A percentile compares a stretch with the other conserved stretches of the same genome.
phyloP scores from a whole-genome alignment of 441 rosid species.

The Aquilaria agallochum region DNA sequence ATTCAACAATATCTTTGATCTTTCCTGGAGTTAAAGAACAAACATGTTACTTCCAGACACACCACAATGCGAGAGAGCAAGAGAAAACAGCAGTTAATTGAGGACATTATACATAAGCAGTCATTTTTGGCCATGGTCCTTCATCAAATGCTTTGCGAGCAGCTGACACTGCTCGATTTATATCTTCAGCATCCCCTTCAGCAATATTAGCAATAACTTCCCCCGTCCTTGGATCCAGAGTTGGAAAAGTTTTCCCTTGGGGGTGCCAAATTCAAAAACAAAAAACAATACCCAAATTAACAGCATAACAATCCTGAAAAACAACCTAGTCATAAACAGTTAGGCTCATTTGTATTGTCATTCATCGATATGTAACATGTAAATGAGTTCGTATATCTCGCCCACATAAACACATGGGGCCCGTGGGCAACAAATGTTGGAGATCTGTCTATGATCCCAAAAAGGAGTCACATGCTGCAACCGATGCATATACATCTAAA shows the following conservation, averaged over 20 bases:
- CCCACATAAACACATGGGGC: too few relatives aligned
- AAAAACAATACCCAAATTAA: conserved; percentile 1
- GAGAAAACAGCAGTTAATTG: neutral
- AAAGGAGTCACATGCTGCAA: neutral
- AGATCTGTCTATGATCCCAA: neutral
- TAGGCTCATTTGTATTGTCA: too few relatives aligned
- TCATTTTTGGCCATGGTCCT: conserved; percentile 71
- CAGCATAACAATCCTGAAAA: neutral
- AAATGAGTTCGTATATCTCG: too few relatives aligned
- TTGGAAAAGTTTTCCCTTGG: conserved; percentile 51
- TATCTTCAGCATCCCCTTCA: conserved; percentile 57
- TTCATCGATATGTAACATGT: too few relatives aligned
- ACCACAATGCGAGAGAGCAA: neutral
- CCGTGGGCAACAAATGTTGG: too few relatives aligned
- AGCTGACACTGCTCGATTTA: conserved; percentile 51
- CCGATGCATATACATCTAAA: too few relatives aligned
- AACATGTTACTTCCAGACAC: neutral
- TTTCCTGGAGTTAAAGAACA: conserved; percentile 26
- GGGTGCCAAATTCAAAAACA: conserved; percentile 5
- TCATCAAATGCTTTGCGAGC: conserved; percentile 71
- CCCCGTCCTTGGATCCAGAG: conserved; percentile 45
- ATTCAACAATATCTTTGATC: conserved; percentile 27
- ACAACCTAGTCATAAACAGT: too few relatives aligned
- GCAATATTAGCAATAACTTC: conserved; percentile 57
- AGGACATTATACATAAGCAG: conserved; percentile 39